Evolutionary conservation across 495 filamentous ascomycete species (phyloP), one percentile per base, ranked within the genome.

Genomic region (Rhizodiscina lignyota): DNA sequence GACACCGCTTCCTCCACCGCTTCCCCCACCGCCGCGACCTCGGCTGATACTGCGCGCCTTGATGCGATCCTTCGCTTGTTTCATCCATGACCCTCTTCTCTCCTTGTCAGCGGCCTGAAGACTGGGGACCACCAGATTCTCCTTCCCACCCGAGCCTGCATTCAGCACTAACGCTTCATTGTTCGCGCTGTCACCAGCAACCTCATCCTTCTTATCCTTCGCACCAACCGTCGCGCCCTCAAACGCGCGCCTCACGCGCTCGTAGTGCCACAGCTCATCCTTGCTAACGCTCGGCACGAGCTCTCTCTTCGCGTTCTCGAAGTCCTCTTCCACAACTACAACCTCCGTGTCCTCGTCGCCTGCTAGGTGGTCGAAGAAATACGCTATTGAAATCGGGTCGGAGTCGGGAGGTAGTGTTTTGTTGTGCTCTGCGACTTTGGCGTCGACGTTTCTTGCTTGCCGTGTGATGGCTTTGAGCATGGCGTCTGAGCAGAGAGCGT

Each of bases 391-490:
- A 35, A 94, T 69, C n/a, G n/a, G n/a, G n/a, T n/a, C n/a, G n/a
- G n/a, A n/a, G n/a, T n/a, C n/a, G n/a, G n/a, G n/a, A n/a, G n/a
- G n/a, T n/a, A n/a, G 63, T 64, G 4, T 43, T 43, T 43, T 29
- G 42, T 75, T 75, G 51, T 78, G 51, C 2, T 60, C 60, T 20
- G 67, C 65, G 48, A 97, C 79, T 59, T 93, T 93, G 22, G 71
- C 61, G 49, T 97, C 89, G 11, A 94, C 85, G 1, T 72, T 64
- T 1, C 70, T 66, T 0, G 91, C 84, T 52, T 92, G 84, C 3
- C 89, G 73, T 0, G 87, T 96, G 38, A 96, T 85, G 4, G 91
- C 89, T 55, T 96, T 97, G 34, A 97, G 75, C 91, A 97, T 96
- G 23, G 89, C 82, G 56, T 97, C 89, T 11, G 84, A 93, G 59